phyloP scores from a whole-genome alignment of 2,329 filamentous ascomycete genomes.

The Dothideomycetes sp. region DNA sequence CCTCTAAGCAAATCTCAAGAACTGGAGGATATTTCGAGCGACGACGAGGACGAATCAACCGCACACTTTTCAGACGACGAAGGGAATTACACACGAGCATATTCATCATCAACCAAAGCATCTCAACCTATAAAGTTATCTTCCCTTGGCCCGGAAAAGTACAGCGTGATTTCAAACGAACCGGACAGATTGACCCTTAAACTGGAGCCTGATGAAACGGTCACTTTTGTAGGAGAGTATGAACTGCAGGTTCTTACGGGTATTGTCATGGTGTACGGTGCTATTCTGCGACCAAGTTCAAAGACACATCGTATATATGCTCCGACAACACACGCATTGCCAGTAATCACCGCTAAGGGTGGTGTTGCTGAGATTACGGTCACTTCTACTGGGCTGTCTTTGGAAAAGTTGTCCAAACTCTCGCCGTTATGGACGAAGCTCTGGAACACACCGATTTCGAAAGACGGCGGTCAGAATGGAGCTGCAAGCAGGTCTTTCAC shows the following conservation, averaged over 20 bases:
- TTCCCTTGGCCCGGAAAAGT: constrained; percentile 11
- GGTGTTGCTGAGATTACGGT: constrained; percentile 47
- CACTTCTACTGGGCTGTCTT: constrained; percentile 38
- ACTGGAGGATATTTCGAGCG: constrained; percentile 14
- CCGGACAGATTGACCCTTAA: constrained; percentile 11
- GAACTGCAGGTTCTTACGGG: constrained; percentile 54
- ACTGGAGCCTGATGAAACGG: constrained; percentile 25
- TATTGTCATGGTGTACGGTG: constrained; percentile 56
- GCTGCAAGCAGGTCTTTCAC: constrained; percentile 25
- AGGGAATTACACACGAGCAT: background rate
- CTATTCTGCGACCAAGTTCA: constrained; percentile 45
- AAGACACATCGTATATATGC: constrained; percentile 51
- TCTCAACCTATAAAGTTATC: constrained; percentile 14
- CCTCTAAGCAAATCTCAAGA: constrained; percentile 16
- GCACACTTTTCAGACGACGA: background rate
- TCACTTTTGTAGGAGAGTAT: constrained; percentile 53
- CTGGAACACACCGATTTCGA: constrained; percentile 39
- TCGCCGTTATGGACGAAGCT: constrained; percentile 59
- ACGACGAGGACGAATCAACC: constrained; percentile 1
- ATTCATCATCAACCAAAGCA: background rate
- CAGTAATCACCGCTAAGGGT: constrained; percentile 46
- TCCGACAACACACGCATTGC: constrained; percentile 60
- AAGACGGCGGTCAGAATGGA: constrained; percentile 21
- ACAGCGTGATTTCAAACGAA: constrained; percentile 16
- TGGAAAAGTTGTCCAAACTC: constrained; percentile 49